Percentiles rank a stretch among this genome's conserved stretches.
phyloP scores from a whole-genome alignment of 169 alveolate genomes.

The Perkinsus marinus region DNA sequence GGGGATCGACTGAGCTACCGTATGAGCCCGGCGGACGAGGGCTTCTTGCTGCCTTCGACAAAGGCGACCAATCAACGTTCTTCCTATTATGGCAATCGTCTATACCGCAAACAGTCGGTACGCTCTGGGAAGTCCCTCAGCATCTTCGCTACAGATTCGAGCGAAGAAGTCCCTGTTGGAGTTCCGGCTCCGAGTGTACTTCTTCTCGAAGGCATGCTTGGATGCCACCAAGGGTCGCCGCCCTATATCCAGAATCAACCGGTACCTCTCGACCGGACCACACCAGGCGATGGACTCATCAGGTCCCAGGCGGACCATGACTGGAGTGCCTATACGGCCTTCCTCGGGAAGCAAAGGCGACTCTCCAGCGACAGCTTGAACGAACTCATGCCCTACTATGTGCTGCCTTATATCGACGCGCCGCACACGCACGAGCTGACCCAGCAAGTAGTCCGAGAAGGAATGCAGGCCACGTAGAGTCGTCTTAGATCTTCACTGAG shows the following conservation, averaged over 20 bases:
- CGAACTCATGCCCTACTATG: background rate
- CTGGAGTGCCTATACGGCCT: background rate
- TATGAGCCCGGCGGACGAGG: background rate
- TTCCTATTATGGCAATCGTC: background rate
- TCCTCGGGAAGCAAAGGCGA: background rate
- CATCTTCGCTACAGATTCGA: background rate
- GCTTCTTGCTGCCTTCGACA: background rate
- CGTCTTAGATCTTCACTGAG: background rate
- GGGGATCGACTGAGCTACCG: background rate
- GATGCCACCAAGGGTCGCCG: background rate
- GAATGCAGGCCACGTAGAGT: background rate
- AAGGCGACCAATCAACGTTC: background rate
- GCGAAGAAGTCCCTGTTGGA: background rate
- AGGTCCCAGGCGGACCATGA: background rate
- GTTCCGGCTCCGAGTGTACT: background rate
- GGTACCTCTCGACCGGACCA: background rate
- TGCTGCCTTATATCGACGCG: background rate
- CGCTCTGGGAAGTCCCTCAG: background rate
- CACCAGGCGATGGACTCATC: background rate
- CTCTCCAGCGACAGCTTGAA: background rate
- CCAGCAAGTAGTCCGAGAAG: background rate
- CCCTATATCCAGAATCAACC: background rate
- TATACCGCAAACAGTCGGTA: background rate
- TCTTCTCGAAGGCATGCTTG: background rate
- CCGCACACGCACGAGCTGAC: background rate